Evolutionary conservation across 352 stramenopile genomes (phyloP).

Genomic region (Phytophthora pinifolia): DNA sequence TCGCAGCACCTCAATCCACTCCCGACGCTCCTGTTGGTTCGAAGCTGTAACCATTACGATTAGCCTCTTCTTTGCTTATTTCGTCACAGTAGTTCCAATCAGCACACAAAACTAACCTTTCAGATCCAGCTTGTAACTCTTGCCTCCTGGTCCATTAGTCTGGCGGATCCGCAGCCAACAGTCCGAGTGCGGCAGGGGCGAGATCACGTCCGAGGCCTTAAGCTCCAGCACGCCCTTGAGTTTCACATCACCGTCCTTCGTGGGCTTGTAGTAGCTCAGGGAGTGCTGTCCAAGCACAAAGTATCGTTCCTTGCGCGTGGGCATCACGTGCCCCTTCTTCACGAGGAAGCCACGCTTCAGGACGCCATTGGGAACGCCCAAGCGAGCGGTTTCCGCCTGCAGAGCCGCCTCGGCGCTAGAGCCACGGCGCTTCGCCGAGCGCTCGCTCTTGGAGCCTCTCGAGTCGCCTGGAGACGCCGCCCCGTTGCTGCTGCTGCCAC

Average conservation of each 20-base stretch:
- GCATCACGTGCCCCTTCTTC: constrained; percentile 59
- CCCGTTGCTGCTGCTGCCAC: not conserved
- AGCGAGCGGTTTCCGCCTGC: constrained; percentile 20
- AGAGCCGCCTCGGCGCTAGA: constrained; percentile 24
- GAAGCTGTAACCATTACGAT: constrained; percentile 36
- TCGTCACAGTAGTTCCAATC: not conserved
- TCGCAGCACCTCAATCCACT: constrained; percentile 65
- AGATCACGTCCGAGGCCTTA: constrained; percentile 47
- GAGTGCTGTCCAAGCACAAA: constrained; percentile 44
- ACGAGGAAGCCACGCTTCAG: constrained; percentile 47
- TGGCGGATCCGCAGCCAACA: constrained; percentile 69
- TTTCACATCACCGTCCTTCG: constrained; percentile 26
- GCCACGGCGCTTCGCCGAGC: constrained; percentile 15
- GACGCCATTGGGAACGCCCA: constrained; percentile 18
- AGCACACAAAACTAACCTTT: constrained; percentile 43
- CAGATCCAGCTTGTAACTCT: constrained; percentile 68
- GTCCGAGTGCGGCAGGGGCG: constrained; percentile 47
- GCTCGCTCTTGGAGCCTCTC: constrained; percentile 6
- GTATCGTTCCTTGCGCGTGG: constrained; percentile 56
- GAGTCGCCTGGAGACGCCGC: not conserved
- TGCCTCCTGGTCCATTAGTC: constrained; percentile 41
- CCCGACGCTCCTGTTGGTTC: constrained; percentile 43
- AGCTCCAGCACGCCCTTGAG: constrained; percentile 51
- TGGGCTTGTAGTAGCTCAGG: constrained; percentile 54
- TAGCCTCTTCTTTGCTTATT: not conserved